Conservation (phyloP, 23 red algal species). For the Gracilaria domingensis region DNA sequence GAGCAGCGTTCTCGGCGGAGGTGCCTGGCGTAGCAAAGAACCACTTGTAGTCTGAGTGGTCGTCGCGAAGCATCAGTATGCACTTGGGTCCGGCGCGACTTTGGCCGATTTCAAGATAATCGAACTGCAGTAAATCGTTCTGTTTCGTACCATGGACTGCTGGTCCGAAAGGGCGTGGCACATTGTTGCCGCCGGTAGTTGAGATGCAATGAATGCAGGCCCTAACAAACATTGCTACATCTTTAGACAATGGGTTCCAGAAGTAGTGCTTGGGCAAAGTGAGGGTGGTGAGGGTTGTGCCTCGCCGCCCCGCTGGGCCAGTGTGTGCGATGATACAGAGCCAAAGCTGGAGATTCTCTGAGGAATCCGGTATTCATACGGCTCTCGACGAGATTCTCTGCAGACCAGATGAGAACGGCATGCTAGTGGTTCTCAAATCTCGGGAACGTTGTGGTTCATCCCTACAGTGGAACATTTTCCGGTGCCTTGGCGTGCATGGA, state of each 20-base stretch:
- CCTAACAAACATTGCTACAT: background rate
- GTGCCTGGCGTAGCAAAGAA: background rate
- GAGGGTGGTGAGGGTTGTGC: background rate
- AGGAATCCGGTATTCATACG: background rate
- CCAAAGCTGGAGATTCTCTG: background rate
- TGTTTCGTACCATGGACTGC: background rate
- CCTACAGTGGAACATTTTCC: no score
- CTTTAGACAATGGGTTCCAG: background rate
- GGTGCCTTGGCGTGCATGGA: no score
- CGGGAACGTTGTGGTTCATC: no score
- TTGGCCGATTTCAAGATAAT: background rate
- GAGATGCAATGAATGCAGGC: conserved; percentile 6
- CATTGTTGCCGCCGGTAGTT: background rate
- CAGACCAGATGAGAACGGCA: no score
- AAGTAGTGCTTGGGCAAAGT: background rate
- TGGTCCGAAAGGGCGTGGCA: background rate
- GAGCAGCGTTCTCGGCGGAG: background rate
- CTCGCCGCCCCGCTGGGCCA: background rate
- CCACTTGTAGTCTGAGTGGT: conserved; percentile 30
- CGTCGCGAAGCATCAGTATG: background rate
- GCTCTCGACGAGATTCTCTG: no score
- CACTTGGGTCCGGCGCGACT: background rate
- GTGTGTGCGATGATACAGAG: background rate
- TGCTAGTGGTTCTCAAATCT: no score
- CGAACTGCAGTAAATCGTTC: background rate